Evolutionary conservation across 495 filamentous ascomycete species (phyloP).

Genomic region (Jackrogersella minutella): DNA sequence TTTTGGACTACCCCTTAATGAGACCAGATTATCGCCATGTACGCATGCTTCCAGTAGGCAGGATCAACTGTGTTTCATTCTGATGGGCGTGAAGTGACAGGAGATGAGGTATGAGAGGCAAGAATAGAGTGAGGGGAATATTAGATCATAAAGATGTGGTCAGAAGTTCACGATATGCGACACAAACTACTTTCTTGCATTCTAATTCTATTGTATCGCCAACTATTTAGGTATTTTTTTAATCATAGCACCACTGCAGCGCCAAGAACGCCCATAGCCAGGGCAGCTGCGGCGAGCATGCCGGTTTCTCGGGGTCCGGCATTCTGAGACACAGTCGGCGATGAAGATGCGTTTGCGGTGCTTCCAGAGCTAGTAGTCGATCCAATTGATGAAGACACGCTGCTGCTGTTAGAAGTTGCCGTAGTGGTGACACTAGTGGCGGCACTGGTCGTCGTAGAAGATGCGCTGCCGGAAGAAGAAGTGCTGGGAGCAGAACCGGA

Average conservation of each 20-base stretch:
- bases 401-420: not conserved
- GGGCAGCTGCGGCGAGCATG: slow-evolving; percentile 22
- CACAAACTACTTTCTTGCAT: not conserved
- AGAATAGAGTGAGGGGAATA: too few species aligned
- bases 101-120: too few species aligned
- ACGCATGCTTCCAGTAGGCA: too few species aligned
- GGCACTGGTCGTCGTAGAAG: not conserved
- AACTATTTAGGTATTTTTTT: not conserved
- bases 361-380: not conserved
- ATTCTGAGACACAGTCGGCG: slow-evolving; percentile 7
- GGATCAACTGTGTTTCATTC: too few species aligned
- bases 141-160: too few species aligned
- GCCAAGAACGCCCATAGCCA: slow-evolving; percentile 24
- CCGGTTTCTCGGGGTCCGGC: slow-evolving; percentile 26
- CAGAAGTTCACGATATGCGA: not conserved
- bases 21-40: too few species aligned
- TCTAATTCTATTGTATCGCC: not conserved
- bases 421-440: not conserved
- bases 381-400: not conserved
- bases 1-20: too few species aligned
- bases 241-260: slow-evolving; percentile 26
- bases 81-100: too few species aligned
- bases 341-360: not conserved
- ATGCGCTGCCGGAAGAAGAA: not conserved
- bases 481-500: not conserved